Conservation (phyloP, 1,284 basidiomycete species). For the Ustilago cynodontis region DNA sequence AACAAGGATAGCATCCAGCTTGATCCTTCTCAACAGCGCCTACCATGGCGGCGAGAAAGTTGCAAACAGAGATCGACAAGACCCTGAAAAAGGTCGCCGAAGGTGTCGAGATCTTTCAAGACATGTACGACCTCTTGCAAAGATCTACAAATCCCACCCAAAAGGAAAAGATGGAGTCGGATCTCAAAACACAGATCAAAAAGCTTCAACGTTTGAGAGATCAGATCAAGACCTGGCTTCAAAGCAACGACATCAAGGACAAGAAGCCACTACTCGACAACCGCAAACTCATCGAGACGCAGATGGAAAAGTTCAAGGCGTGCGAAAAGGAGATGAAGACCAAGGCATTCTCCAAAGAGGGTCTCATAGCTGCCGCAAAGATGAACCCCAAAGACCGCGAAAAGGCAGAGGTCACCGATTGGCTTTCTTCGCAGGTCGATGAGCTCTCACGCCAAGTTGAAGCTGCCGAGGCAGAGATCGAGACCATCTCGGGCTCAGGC, state of each 20-base stretch:
- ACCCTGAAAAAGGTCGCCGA: constrained; percentile 69
- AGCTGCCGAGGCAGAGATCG: constrained; percentile 93
- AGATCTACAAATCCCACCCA: constrained; percentile 66
- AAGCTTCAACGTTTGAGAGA: constrained; percentile 97
- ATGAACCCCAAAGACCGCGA: constrained; percentile 97
- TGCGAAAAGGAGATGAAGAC: constrained; percentile 99
- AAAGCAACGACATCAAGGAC: constrained; percentile 99
- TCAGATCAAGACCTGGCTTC: constrained; percentile 99
- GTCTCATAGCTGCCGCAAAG: constrained; percentile 90
- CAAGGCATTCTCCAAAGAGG: constrained; percentile 99
- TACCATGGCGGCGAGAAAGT: constrained; percentile 69
- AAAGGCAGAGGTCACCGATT: constrained; percentile 85
- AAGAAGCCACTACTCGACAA: constrained; percentile 93
- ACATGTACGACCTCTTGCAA: constrained; percentile 68
- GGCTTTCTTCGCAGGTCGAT: constrained; percentile 76
- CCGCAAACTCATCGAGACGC: constrained; percentile 95
- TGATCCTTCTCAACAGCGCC: not conserved
- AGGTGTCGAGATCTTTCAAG: constrained; percentile 69
- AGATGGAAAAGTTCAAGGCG: constrained; percentile 99
- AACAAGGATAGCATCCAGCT: not conserved
- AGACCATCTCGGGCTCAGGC: constrained; percentile 81
- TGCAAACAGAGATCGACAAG: constrained; percentile 69
- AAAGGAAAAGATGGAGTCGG: constrained; percentile 70
- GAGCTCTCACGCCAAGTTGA: constrained; percentile 94
- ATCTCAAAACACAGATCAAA: constrained; percentile 75